phyloP scores from a whole-genome alignment of 305 asterid genomes.

The Fraxinus floribunda region DNA sequence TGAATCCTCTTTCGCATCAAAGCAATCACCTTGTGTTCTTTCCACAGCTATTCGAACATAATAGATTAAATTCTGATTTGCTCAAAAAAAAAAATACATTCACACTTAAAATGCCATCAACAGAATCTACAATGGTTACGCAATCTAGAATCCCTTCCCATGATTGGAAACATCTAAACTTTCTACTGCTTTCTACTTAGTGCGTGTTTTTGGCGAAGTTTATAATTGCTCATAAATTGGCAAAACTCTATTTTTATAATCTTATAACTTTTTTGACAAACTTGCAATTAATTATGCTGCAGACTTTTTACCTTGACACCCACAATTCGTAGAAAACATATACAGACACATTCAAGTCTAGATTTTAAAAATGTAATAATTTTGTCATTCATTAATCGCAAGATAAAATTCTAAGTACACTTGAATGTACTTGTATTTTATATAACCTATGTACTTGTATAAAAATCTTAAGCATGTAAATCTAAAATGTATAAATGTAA shows the following conservation, averaged over 20 bases:
- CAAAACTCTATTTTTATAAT: not conserved
- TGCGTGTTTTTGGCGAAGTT: not conserved
- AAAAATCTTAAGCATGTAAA: not conserved
- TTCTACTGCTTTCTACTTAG: not conserved
- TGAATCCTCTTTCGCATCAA: slow-evolving; percentile 44
- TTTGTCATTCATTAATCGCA: not conserved
- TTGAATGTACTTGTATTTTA: not conserved
- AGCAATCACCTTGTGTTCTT: slow-evolving; percentile 43
- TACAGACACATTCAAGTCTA: not conserved
- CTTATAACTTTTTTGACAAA: not conserved
- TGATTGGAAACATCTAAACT: not conserved
- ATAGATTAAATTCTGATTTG: slow-evolving; percentile 27
- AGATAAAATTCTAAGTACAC: not conserved
- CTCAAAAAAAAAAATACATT: slow-evolving; percentile 25
- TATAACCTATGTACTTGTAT: not conserved
- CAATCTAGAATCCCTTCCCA: not conserved
- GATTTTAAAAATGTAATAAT: not conserved
- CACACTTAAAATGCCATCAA: slow-evolving; percentile 6
- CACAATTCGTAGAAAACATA: not conserved
- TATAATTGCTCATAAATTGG: not conserved
- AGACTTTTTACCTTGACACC: not conserved
- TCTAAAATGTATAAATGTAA: no score
- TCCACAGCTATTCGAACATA: slow-evolving; percentile 16
- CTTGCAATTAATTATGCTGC: not conserved
- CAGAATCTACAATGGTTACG: not conserved